phyloP scores from a whole-genome alignment of 768 basidiomycete species.

The Rhizopogon sp. region DNA sequence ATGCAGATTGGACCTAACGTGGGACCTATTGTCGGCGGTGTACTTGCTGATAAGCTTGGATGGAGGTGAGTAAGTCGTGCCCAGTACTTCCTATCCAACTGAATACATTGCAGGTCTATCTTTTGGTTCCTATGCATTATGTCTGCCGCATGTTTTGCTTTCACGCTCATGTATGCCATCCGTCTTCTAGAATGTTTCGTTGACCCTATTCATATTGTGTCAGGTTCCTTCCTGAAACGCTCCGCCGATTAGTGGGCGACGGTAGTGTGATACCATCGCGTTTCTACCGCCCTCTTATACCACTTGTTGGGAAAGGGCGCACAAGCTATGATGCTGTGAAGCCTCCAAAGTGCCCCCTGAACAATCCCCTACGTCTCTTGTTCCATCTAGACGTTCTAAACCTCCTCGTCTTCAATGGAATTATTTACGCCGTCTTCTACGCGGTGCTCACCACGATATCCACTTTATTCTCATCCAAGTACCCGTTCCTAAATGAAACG shows the following conservation, averaged over 20 bases:
- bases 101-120: conserved; percentile 36
- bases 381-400: conserved; percentile 32
- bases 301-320: conserved; percentile 19
- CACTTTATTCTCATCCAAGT: conserved; percentile 46
- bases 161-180: conserved; percentile 40
- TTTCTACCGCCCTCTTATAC: conserved; percentile 23
- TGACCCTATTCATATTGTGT: conserved; percentile 22
- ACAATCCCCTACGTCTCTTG: conserved; percentile 34
- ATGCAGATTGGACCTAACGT: conserved; percentile 47
- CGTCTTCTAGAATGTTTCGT: conserved; percentile 17
- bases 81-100: neutral
- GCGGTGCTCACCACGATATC: conserved; percentile 40
- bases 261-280: conserved; percentile 22
- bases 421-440: conserved; percentile 49
- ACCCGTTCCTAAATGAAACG: conserved; percentile 41
- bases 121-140: conserved; percentile 60
- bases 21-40: conserved; percentile 43
- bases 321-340: neutral
- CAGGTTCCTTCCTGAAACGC: conserved; percentile 21
- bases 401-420: conserved; percentile 48
- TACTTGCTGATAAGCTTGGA: conserved; percentile 46
- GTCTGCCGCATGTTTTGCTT: conserved; percentile 38
- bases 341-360: conserved; percentile 18
- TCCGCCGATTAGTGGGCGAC: conserved; percentile 20
- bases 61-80: conserved; percentile 42